Conservation (phyloP, 805 yeast genomes). For the Saccharomycopsis guyanensis region DNA sequence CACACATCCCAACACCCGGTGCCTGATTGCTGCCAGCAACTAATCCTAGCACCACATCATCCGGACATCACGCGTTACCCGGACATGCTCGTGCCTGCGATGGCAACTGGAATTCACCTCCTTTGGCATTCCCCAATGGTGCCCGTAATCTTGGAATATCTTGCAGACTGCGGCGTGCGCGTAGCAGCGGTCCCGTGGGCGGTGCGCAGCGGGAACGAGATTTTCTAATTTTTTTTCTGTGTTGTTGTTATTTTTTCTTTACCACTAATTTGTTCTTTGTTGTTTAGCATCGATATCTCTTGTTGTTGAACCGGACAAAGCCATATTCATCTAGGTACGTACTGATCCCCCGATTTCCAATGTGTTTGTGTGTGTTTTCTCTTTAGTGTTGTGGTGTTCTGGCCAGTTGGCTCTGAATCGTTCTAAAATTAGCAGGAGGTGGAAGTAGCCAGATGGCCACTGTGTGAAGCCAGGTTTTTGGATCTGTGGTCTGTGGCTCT, state of each 20-base stretch:
- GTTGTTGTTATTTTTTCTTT: neutral
- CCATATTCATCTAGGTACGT: neutral
- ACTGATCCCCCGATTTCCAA: neutral
- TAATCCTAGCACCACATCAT: too few species aligned
- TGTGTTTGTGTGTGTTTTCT: neutral
- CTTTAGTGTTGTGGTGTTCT: too few species aligned
- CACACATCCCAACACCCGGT: too few species aligned
- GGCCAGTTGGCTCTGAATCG: neutral
- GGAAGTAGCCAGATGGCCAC: neutral
- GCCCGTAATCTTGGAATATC: too few species aligned
- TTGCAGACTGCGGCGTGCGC: neutral
- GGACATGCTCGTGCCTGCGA: too few species aligned
- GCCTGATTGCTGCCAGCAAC: too few species aligned
- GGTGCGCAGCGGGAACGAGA: neutral
- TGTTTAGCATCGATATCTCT: neutral
- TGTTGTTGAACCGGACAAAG: neutral
- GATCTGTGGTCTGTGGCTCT: too few species aligned
- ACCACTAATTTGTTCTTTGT: neutral
- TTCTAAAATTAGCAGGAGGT: neutral
- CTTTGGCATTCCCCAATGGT: too few species aligned
- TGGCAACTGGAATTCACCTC: neutral
- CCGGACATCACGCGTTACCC: too few species aligned
- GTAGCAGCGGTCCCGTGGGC: neutral
- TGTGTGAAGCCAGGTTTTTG: too few species aligned
- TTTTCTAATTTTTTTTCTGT: slow-evolving; percentile 1